These are phyloP conservation scores for Rosa rugosa DNA, from an alignment of 306 rosid genomes.

Conservation along the genomic window DNA sequence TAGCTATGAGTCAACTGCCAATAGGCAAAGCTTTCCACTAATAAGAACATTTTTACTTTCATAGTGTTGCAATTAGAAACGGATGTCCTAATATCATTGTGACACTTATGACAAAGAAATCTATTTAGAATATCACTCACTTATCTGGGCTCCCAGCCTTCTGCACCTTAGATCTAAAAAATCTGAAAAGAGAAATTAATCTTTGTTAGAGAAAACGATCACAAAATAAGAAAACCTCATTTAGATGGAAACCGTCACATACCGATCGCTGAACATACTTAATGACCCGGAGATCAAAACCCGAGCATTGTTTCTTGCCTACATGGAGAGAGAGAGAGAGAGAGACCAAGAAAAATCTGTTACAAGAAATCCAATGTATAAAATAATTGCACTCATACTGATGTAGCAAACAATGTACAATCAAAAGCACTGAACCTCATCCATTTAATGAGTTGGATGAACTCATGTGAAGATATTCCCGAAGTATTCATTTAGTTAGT, in stretches of 20 bases:
- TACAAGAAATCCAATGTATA: background rate
- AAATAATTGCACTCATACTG: background rate
- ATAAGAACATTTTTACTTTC: background rate
- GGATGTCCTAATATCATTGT: background rate
- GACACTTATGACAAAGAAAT: background rate
- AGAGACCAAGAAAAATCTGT: background rate
- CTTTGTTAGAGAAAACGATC: constrained; percentile 7
- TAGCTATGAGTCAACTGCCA: background rate
- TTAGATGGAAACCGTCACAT: constrained; percentile 26
- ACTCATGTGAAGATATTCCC: background rate
- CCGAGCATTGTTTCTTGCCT: constrained; percentile 99
- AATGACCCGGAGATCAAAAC: constrained; percentile 88
- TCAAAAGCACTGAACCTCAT: background rate
- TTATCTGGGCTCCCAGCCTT: constrained; percentile 71
- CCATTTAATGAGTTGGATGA: background rate
- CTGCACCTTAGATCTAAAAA: constrained; percentile 82
- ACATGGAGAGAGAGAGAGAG: background rate
- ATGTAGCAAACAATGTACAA: background rate
- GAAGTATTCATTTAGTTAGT: background rate
- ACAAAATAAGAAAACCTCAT: constrained; percentile 11
- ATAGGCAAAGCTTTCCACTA: background rate
- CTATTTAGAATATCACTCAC: constrained; percentile 49
- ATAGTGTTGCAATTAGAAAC: background rate
- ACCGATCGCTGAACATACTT: constrained; percentile 84
- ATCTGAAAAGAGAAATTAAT: constrained; percentile 47